phyloP scores from a whole-genome alignment of 202 grass and related monocot species.

The Setaria italica region DNA sequence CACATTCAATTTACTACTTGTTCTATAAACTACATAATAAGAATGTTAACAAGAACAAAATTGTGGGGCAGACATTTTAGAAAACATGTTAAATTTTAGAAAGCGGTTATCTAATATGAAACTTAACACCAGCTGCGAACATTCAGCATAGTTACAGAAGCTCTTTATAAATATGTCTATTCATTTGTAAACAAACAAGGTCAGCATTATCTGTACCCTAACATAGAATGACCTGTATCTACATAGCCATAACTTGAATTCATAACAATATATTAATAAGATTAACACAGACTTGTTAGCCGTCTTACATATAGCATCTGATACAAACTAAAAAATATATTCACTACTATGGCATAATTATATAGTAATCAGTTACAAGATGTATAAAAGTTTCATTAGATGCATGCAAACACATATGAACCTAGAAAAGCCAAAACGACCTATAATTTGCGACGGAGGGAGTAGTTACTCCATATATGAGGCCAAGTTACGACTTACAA shows the following conservation, averaged over 20 bases:
- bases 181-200: slow-evolving; percentile 8
- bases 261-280: not conserved
- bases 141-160: not conserved
- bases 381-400: not conserved
- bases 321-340: not conserved
- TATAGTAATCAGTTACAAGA: not conserved
- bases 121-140: not conserved
- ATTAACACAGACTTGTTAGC: not conserved
- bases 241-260: not conserved
- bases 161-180: slow-evolving; percentile 10
- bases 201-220: not conserved
- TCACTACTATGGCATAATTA: no score
- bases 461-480: no score
- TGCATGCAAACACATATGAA: no score
- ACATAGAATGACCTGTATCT: not conserved
- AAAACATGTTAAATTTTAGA: not conserved
- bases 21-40: not conserved
- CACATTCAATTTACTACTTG: not conserved
- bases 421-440: no score
- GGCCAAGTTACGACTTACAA: not conserved
- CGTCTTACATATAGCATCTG: not conserved
- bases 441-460: no score
- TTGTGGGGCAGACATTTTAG: not conserved
- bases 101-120: not conserved
- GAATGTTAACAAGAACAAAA: not conserved